Conservation (phyloP, 2,329 filamentous ascomycete genomes). For the Colletotrichum eleusines region DNA sequence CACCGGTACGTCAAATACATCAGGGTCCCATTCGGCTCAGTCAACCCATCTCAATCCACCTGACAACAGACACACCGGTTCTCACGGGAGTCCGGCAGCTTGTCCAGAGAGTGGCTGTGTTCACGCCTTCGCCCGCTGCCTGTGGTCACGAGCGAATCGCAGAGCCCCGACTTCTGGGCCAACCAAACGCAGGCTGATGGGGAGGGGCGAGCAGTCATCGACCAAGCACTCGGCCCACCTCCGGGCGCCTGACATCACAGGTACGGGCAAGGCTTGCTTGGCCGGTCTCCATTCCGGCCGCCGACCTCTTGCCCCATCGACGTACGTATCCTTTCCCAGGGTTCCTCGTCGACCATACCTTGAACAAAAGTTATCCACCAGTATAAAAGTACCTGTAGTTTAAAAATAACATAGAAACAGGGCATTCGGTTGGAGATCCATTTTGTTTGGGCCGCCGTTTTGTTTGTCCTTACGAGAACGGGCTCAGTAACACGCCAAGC, state of each 20-base stretch:
- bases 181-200: background rate
- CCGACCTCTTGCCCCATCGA: conserved; percentile 5
- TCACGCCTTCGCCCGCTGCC: conserved; percentile 11
- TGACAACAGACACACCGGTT: conserved; percentile 4
- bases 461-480: background rate
- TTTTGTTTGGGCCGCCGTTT: background rate
- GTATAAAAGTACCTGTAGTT: too few species aligned
- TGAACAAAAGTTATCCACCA: background rate
- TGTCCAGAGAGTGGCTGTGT: conserved; percentile 27
- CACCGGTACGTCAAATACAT: background rate
- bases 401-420: background rate
- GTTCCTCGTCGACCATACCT: conserved; percentile 24
- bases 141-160: conserved; percentile 14
- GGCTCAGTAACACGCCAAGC: conserved; percentile 7
- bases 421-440: background rate
- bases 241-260: conserved; percentile 37
- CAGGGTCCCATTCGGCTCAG: conserved; percentile 18
- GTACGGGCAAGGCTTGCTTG: conserved; percentile 25
- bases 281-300: background rate
- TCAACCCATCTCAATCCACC: background rate
- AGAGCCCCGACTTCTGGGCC: background rate
- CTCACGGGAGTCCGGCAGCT: conserved; percentile 13
- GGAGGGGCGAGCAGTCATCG: background rate
- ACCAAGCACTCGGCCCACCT: background rate
- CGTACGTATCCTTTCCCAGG: background rate